phyloP scores from a whole-genome alignment of 345 rosid genomes.

The Litchi chinensis region DNA sequence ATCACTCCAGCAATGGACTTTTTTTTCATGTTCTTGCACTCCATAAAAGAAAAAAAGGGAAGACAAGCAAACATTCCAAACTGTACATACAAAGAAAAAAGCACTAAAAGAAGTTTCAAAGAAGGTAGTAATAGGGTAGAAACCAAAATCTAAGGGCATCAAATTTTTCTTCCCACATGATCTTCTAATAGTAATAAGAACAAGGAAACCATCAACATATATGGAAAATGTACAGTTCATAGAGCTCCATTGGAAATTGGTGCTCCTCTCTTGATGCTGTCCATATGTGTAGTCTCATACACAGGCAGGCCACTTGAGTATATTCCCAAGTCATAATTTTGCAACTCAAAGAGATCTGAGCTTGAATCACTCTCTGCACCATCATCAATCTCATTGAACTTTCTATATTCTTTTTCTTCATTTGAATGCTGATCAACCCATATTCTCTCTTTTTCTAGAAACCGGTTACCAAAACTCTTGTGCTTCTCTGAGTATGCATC shows the following conservation, averaged over 20 bases:
- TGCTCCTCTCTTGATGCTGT: conserved; percentile 67
- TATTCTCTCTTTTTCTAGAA: conserved; percentile 30
- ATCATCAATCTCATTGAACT: conserved; percentile 46
- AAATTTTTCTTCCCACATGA: conserved; percentile 10
- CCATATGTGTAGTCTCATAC: conserved; percentile 81
- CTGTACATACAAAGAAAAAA: conserved; percentile 27
- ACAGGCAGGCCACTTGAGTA: conserved; percentile 79
- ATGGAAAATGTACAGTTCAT: conserved; percentile 24
- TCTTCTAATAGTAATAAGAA: conserved; percentile 7
- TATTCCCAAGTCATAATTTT: conserved; percentile 67
- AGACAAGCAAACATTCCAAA: conserved; percentile 37
- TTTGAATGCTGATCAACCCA: conserved; percentile 30
- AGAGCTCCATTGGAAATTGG: conserved; percentile 52
- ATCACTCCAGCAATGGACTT: conserved; percentile 4
- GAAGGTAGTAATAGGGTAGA: background rate
- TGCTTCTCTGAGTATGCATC: conserved; percentile 22
- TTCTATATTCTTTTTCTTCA: conserved; percentile 38
- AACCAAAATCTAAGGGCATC: conserved; percentile 22
- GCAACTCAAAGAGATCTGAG: conserved; percentile 92
- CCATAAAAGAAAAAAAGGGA: conserved; percentile 16
- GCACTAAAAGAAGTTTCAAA: conserved; percentile 15
- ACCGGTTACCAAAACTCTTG: conserved; percentile 16
- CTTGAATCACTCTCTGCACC: conserved; percentile 92
- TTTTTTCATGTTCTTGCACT: conserved; percentile 8
- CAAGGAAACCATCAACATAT: conserved; percentile 15